Evolutionary conservation across 2,329 filamentous ascomycete genomes (phyloP).

Genomic region (Penicillium digitatum): DNA sequence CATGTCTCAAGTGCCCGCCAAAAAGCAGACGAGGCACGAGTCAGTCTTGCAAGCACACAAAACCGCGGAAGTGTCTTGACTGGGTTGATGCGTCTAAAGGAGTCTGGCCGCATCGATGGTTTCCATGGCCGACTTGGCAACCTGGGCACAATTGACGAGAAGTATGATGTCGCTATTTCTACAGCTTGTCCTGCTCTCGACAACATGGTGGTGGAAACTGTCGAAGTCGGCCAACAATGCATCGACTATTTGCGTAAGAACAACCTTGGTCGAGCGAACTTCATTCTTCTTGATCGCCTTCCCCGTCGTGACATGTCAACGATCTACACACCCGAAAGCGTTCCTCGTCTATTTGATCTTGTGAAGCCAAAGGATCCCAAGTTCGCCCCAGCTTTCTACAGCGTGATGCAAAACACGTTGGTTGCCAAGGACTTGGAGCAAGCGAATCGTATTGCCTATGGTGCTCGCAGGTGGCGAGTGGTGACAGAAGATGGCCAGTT

Average conservation of each 20-base stretch:
- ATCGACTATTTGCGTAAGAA: constrained; percentile 98
- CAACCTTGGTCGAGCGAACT: constrained; percentile 92
- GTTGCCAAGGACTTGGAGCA: constrained; percentile 92
- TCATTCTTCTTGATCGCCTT: constrained; percentile 90
- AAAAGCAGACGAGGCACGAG: constrained; percentile 92
- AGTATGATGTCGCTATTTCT: constrained; percentile 96
- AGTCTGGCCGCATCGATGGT: constrained; percentile 93
- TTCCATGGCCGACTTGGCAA: constrained; percentile 96
- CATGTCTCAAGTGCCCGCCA: constrained; percentile 87
- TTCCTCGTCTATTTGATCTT: constrained; percentile 87
- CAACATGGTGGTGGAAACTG: constrained; percentile 94
- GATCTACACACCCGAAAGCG: constrained; percentile 86
- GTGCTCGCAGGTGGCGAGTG: constrained; percentile 88
- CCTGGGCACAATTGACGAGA: constrained; percentile 84
- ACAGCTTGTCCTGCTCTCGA: constrained; percentile 88
- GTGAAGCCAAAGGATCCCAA: constrained; percentile 83
- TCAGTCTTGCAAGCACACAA: constrained; percentile 82
- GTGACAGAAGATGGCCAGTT: constrained; percentile 93
- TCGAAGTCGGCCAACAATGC: constrained; percentile 94
- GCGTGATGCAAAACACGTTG: constrained; percentile 88
- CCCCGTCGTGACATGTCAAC: constrained; percentile 70
- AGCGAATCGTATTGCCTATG: constrained; percentile 94
- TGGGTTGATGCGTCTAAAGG: constrained; percentile 88
- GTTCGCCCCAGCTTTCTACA: constrained; percentile 89
- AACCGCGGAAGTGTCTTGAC: constrained; percentile 89